Conservation (phyloP, 2,329 filamentous ascomycete species). For the Ascochyta lentis region DNA sequence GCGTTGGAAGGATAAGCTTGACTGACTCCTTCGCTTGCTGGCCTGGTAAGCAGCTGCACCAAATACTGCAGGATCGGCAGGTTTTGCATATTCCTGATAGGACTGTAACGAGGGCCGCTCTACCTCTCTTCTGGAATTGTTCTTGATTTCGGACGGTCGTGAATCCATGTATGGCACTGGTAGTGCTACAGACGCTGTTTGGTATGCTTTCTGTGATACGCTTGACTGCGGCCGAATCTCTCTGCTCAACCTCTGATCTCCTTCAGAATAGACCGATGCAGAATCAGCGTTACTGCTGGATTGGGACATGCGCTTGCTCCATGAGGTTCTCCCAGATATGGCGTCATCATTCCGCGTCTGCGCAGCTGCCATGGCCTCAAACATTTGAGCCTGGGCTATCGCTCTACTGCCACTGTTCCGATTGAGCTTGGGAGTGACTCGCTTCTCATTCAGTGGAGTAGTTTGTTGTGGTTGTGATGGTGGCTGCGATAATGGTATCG, state of each 20-base stretch:
- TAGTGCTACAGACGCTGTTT: neutral
- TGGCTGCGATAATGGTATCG: neutral
- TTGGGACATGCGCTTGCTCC: slow-evolving; percentile 13
- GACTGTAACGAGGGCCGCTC: neutral
- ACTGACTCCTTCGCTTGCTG: neutral
- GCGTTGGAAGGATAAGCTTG: neutral
- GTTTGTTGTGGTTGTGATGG: neutral
- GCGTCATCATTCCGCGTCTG: slow-evolving; percentile 14
- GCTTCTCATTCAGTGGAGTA: slow-evolving; percentile 19
- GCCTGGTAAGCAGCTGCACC: neutral
- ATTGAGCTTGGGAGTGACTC: slow-evolving; percentile 32
- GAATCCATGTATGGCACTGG: neutral
- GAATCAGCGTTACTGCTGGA: slow-evolving; percentile 19
- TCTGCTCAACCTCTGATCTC: neutral
- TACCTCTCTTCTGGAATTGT: fast-evolving
- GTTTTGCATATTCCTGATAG: neutral
- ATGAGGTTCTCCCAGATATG: neutral
- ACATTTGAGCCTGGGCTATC: slow-evolving; percentile 40
- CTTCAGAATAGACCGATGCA: slow-evolving; percentile 25
- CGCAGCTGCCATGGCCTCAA: slow-evolving; percentile 35
- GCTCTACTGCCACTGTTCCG: slow-evolving; percentile 35
- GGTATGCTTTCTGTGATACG: slow-evolving; percentile 2
- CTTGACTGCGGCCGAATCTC: neutral
- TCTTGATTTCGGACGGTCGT: neutral
- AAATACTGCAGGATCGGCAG: neutral